These are phyloP conservation scores for Lactarius pseudohatsudake DNA, from an alignment of 768 basidiomycete genomes.

Conservation along the genomic window DNA sequence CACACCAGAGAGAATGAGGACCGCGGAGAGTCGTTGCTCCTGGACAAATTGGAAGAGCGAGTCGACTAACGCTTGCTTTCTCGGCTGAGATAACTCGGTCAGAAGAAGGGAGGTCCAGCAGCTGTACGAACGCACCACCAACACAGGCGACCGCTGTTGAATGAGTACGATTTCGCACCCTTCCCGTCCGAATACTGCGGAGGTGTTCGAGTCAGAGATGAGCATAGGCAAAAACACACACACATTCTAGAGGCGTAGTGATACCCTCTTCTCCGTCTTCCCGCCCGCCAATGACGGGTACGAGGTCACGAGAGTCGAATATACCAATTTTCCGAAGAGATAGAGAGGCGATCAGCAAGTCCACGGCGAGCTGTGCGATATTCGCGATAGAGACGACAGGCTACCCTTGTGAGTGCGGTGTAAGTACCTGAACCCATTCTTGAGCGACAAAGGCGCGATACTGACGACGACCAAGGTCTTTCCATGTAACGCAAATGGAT, in stretches of 20 bases:
- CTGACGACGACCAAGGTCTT: constrained; percentile 24
- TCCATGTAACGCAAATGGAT: constrained; percentile 10
- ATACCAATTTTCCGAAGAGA: constrained; percentile 59
- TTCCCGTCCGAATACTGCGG: constrained; percentile 61
- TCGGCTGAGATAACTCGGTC: constrained; percentile 42
- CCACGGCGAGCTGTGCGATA: constrained; percentile 74
- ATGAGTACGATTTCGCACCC: constrained; percentile 55
- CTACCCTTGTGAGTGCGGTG: constrained; percentile 35
- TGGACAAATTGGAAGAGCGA: constrained; percentile 58
- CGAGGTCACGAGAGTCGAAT: constrained; percentile 59
- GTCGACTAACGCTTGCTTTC: constrained; percentile 66
- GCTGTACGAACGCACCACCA: constrained; percentile 52
- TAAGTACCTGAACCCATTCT: constrained; percentile 1
- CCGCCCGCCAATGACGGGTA: constrained; percentile 72
- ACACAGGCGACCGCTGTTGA: constrained; percentile 76
- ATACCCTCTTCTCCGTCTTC: constrained; percentile 62
- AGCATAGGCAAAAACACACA: constrained; percentile 38
- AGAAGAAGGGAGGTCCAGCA: neutral
- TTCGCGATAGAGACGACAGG: constrained; percentile 82
- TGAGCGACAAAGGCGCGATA: constrained; percentile 3
- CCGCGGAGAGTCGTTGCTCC: constrained; percentile 47
- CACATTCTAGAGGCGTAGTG: constrained; percentile 71
- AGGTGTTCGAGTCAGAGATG: constrained; percentile 16
- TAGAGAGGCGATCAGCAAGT: constrained; percentile 69
- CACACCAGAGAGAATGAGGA: constrained; percentile 72